Conservation (phyloP, 345 rosid genomes). For the Eutrema japonicum region DNA sequence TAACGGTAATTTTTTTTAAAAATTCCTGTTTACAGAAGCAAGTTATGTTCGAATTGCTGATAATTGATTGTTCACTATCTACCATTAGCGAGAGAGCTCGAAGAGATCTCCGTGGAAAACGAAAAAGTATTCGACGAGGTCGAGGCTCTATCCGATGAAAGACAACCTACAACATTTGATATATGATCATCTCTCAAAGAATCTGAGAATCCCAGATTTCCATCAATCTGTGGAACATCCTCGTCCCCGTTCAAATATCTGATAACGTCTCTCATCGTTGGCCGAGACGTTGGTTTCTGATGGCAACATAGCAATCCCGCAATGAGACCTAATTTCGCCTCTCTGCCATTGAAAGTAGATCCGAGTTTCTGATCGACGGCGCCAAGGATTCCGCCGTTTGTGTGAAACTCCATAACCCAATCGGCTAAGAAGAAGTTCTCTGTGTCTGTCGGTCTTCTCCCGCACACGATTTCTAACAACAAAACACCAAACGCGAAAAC, state of each 20-base stretch:
- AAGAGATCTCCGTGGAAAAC: slow-evolving; percentile 6
- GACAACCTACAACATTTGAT: slow-evolving; percentile 27
- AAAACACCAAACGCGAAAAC: slow-evolving; percentile 63
- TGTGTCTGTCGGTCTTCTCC: slow-evolving; percentile 46
- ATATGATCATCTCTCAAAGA: background rate
- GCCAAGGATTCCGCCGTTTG: slow-evolving; percentile 45
- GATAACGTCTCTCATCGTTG: slow-evolving; percentile 42
- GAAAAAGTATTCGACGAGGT: slow-evolving; percentile 27
- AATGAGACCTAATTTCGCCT: slow-evolving; percentile 29
- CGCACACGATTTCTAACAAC: slow-evolving; percentile 56
- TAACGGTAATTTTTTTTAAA: too few species aligned
- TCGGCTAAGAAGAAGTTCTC: slow-evolving; percentile 51
- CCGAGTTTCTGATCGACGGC: slow-evolving; percentile 51
- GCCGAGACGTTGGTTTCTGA: slow-evolving; percentile 30
- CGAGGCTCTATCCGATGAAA: slow-evolving; percentile 32
- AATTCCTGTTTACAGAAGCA: background rate
- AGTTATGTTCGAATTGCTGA: background rate
- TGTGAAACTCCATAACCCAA: slow-evolving; percentile 52
- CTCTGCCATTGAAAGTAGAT: slow-evolving; percentile 31
- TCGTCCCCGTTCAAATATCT: slow-evolving; percentile 35
- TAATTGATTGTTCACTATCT: slow-evolving; percentile 2
- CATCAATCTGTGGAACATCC: slow-evolving; percentile 33
- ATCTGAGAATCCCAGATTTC: slow-evolving; percentile 22
- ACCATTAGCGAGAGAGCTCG: slow-evolving; percentile 28
- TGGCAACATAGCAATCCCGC: slow-evolving; percentile 43